Base-by-base conservation (phyloP, 2,329 filamentous ascomycete genomes). In the Cladosporium sp. region DNA sequence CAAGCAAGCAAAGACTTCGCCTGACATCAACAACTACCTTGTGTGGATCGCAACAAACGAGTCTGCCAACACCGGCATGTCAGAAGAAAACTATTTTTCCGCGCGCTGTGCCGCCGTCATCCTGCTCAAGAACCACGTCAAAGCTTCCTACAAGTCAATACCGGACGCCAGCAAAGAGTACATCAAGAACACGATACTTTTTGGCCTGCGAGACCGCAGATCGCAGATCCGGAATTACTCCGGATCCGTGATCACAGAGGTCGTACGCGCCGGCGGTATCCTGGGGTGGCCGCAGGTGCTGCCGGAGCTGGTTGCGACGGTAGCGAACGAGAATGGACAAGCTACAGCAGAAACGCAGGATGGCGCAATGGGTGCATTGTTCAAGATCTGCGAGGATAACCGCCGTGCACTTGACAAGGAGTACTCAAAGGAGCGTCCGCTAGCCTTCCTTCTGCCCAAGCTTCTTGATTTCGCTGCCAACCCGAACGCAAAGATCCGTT, bases 341-440 rank as follows among this genome's bases (percentile, higher is more conserved):
- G 89, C 91, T 49, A 87, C 89, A 68, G 81, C 85, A 52, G 86
- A 91, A 74, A 89, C 90, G 14, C 93, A 97, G 76, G 94, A 99
- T 77, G 93, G 93, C 67, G 93, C 92, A 71, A 97, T 98, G 91
- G 88, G 91, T 58, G 93, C 95, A 57, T 84, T 99, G 78, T 83
- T 90, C 77, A 98, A 98, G 83, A 93, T 99, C 68, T 99, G 95
- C 79, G 95, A 99, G 79, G 95, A 99, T 80, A 97, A 96, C 80
- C 89, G 88, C 74, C 92, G 91, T 76, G 84, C 92, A 66, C 83
- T 99, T 63, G 92, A 96, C 79, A 89, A 89, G 72, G 92, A 97
- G 69, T 92, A 96, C 77, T 89, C 93, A 74, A 92, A 93, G 67
- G 90, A 97, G 78, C 86, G 93, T 65, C 95, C 95, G 1, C 86